Evolutionary conservation across 1,139 yeast species (phyloP).

Genomic region (Lodderomyces pseudojiufengensis): DNA sequence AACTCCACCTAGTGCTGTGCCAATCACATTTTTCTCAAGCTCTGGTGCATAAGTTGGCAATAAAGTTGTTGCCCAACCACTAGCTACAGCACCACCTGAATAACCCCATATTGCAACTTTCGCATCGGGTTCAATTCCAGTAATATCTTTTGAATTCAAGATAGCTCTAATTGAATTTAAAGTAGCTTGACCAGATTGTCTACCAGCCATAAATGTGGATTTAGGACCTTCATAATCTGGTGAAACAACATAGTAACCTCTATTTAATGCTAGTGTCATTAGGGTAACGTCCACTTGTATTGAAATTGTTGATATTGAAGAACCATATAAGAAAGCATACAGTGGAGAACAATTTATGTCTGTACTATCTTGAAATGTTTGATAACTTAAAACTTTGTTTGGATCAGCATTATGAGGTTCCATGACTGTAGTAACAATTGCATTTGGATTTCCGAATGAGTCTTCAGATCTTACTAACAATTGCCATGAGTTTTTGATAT

Average conservation of each 20-base stretch:
- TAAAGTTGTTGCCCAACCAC: conserved; percentile 27
- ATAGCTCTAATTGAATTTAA: conserved; percentile 23
- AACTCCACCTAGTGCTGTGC: neutral
- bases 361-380: conserved; percentile 34
- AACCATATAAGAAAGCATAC: conserved; percentile 24
- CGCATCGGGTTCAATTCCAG: conserved; percentile 21
- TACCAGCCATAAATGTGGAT: conserved; percentile 22
- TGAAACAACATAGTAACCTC: conserved; percentile 24
- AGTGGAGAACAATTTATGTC: conserved; percentile 30
- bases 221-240: conserved; percentile 25
- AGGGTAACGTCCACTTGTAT: conserved; percentile 20
- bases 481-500: conserved; percentile 26
- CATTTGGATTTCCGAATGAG: conserved; percentile 27
- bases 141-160: conserved; percentile 15
- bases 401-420: conserved; percentile 31
- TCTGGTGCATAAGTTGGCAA: conserved; percentile 35
- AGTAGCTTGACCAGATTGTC: conserved; percentile 20
- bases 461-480: conserved; percentile 33
- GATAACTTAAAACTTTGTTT: conserved; percentile 27
- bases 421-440: conserved; percentile 29
- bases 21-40: conserved; percentile 13
- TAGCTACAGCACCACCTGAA: conserved; percentile 27
- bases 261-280: conserved; percentile 17
- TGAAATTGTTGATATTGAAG: conserved; percentile 11
- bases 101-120: conserved; percentile 24